These are phyloP conservation scores for Alternaria sp. DNA, from an alignment of 2,329 filamentous ascomycete species.

Conservation along the genomic window DNA sequence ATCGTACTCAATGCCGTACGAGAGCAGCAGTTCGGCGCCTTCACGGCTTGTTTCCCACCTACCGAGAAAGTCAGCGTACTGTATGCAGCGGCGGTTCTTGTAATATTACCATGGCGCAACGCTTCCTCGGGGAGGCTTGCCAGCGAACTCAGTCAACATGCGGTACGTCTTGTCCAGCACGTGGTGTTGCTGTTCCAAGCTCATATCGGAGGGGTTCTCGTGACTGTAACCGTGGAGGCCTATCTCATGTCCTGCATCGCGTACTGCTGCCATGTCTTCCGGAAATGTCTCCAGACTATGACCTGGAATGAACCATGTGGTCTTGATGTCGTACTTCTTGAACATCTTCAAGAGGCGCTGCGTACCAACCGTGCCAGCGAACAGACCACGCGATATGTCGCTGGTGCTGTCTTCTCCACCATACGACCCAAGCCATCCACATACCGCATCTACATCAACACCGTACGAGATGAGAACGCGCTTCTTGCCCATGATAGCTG, in stretches of 20 bases:
- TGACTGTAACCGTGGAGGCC: slow-evolving; percentile 73
- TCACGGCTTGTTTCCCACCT: slow-evolving; percentile 73
- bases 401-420: slow-evolving; percentile 73
- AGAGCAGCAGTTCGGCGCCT: slow-evolving; percentile 67
- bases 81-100: no score
- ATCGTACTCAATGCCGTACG: slow-evolving; percentile 73
- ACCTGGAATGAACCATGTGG: slow-evolving; percentile 68
- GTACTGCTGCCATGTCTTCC: slow-evolving; percentile 64
- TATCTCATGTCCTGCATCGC: slow-evolving; percentile 68
- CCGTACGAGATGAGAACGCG: slow-evolving; percentile 66
- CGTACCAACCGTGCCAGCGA: slow-evolving; percentile 72
- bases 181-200: slow-evolving; percentile 72
- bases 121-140: slow-evolving; percentile 73
- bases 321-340: slow-evolving; percentile 74
- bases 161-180: slow-evolving; percentile 77
- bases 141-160: slow-evolving; percentile 71
- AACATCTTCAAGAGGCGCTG: slow-evolving; percentile 73
- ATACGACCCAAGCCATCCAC: slow-evolving; percentile 77
- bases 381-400: slow-evolving; percentile 74
- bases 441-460: slow-evolving; percentile 72
- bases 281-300: slow-evolving; percentile 71
- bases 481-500: slow-evolving; percentile 54
- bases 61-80: slow-evolving; percentile 45
- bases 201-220: slow-evolving; percentile 75
- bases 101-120: slow-evolving; percentile 68